Percentiles rank a stretch among this genome's conserved stretches.
phyloP scores from a whole-genome alignment of 1,284 basidiomycete genomes.

The Golubevia sp. region DNA sequence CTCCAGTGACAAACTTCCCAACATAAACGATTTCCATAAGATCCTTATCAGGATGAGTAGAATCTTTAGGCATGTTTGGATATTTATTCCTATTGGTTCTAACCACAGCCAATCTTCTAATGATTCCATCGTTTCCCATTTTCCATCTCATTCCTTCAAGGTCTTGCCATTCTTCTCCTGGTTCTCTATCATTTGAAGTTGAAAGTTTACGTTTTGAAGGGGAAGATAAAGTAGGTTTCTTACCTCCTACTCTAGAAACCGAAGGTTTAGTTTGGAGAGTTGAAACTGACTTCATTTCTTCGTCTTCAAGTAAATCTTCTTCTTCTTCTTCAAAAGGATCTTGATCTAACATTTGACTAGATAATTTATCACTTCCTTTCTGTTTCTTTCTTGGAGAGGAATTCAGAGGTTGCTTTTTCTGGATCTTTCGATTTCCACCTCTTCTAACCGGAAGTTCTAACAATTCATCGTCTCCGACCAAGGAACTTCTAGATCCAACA shows the following conservation, averaged over 20 bases:
- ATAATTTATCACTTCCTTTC: not conserved
- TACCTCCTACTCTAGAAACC: slow-evolving; percentile 19
- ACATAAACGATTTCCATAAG: slow-evolving; percentile 33
- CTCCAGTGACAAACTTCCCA: slow-evolving; percentile 36
- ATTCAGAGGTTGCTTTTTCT: not conserved
- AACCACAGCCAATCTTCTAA: slow-evolving; percentile 27
- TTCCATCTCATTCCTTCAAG: slow-evolving; percentile 45
- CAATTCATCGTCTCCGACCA: not conserved
- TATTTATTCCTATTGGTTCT: slow-evolving; percentile 48
- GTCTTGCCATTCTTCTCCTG: slow-evolving; percentile 51
- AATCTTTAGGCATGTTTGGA: slow-evolving; percentile 40
- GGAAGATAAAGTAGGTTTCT: not conserved
- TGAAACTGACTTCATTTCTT: not conserved
- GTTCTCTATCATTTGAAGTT: slow-evolving; percentile 35
- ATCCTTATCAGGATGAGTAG: slow-evolving; percentile 42
- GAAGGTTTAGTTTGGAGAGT: slow-evolving; percentile 5
- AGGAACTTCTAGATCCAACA: not conserved
- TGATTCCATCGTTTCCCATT: slow-evolving; percentile 31
- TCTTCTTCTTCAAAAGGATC: slow-evolving; percentile 12
- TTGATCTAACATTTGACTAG: slow-evolving; percentile 10
- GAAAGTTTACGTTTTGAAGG: slow-evolving; percentile 30
- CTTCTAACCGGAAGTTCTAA: not conserved
- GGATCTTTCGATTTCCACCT: not conserved
- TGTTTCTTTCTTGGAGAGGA: not conserved
- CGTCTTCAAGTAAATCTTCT: not conserved